Percentiles rank a stretch among this genome's conserved stretches.
Evolutionary conservation across 345 rosid genomes (phyloP).

Genomic region (Excoecaria agallocha): DNA sequence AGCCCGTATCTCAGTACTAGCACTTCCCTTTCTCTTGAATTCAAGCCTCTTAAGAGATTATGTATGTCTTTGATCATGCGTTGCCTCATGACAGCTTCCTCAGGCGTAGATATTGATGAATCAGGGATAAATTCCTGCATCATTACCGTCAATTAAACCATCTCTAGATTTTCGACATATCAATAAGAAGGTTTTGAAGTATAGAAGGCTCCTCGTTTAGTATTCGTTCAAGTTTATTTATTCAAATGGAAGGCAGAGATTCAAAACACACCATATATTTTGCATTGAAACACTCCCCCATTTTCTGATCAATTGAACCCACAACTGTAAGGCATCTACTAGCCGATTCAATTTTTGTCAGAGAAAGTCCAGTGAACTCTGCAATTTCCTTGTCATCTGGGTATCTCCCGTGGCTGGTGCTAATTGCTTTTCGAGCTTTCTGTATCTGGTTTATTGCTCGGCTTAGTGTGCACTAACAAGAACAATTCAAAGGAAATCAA

Average conservation of each 20-base stretch:
- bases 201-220: neutral
- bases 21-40: conserved; percentile 65
- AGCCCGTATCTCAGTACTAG: conserved; percentile 61
- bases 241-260: neutral
- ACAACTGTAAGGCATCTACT: conserved; percentile 65
- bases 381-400: conserved; percentile 62
- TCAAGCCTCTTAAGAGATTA: conserved; percentile 53
- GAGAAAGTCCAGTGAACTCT: conserved; percentile 52
- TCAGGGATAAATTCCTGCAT: conserved; percentile 65
- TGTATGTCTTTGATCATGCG: conserved; percentile 51
- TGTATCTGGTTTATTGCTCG: conserved; percentile 52
- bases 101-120: conserved; percentile 42
- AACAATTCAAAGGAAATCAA: conserved; percentile 13
- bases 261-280: conserved; percentile 53
- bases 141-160: conserved; percentile 10
- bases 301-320: conserved; percentile 68
- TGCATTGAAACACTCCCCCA: conserved; percentile 44
- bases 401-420: conserved; percentile 46
- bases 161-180: neutral
- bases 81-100: conserved; percentile 52
- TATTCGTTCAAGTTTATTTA: neutral
- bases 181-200: neutral
- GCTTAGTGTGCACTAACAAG: conserved; percentile 44
- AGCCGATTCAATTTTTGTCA: conserved; percentile 67
- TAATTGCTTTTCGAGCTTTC: conserved; percentile 60